Conservation (phyloP, 768 basidiomycete species). For the Leccinum subtestaceum region DNA sequence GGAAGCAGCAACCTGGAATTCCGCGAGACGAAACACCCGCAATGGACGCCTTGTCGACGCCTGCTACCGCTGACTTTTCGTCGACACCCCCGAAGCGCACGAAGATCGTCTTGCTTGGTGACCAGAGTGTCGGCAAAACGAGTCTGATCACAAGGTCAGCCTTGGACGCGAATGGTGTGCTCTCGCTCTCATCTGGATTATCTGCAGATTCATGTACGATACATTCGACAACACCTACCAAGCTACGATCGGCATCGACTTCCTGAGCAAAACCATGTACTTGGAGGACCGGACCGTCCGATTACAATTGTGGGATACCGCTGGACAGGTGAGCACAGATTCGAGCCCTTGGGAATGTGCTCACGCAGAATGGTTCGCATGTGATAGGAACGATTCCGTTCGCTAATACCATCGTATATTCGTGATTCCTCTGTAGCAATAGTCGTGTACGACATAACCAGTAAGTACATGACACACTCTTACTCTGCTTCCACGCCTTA, state of each 20-base stretch:
- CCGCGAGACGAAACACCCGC: constrained; percentile 1
- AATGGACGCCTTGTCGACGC: constrained; percentile 59
- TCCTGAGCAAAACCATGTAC: constrained; percentile 99
- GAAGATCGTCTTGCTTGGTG: constrained; percentile 93
- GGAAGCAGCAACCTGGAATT: background rate
- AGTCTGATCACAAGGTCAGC: constrained; percentile 91
- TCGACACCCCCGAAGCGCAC: constrained; percentile 90
- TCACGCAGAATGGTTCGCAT: constrained; percentile 1
- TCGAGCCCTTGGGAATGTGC: background rate
- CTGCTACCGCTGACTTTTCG: constrained; percentile 78
- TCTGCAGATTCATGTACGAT: constrained; percentile 91
- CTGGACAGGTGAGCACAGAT: constrained; percentile 67
- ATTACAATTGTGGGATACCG: constrained; percentile 98
- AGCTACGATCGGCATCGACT: constrained; percentile 97
- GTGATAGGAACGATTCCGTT: constrained; percentile 89
- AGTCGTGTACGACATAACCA: constrained; percentile 98
- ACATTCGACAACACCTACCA: constrained; percentile 99
- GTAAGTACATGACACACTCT: constrained; percentile 45
- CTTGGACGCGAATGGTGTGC: constrained; percentile 5
- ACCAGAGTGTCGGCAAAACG: constrained; percentile 98
- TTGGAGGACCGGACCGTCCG: constrained; percentile 97
- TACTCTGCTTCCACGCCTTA: constrained; percentile 4
- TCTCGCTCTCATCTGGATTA: constrained; percentile 4
- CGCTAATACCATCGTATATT: constrained; percentile 97
- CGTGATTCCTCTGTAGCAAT: constrained; percentile 98